phyloP scores from a whole-genome alignment of 371 early-diverging fungal genomes.

The Synchytrium microbalum region DNA sequence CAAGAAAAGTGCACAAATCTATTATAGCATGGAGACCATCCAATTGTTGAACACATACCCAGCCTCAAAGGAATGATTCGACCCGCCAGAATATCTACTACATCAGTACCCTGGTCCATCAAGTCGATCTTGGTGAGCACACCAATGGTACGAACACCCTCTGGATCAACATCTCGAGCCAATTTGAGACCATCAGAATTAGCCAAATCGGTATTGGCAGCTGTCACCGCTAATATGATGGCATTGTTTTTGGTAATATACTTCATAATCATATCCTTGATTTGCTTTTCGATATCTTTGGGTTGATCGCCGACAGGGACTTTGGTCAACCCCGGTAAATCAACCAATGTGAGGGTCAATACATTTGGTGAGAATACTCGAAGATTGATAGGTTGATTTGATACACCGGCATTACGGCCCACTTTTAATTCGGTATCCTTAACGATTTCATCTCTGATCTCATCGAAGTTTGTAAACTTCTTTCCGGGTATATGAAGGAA shows the following conservation, averaged over 20 bases:
- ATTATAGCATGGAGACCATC: neutral
- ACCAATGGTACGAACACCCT: slow-evolving; percentile 96
- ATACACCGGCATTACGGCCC: slow-evolving; percentile 68
- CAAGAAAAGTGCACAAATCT: slow-evolving; percentile 3
- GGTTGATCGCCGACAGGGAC: slow-evolving; percentile 98
- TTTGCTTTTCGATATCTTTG: slow-evolving; percentile 95
- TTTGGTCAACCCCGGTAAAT: slow-evolving; percentile 97
- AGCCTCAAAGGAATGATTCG: slow-evolving; percentile 90
- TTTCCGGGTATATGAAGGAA: slow-evolving; percentile 90
- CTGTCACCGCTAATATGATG: slow-evolving; percentile 96
- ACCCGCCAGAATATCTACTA: slow-evolving; percentile 96
- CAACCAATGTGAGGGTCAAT: slow-evolving; percentile 94
- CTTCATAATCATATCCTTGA: slow-evolving; percentile 92
- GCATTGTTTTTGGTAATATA: slow-evolving; percentile 92
- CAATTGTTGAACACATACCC: slow-evolving; percentile 36
- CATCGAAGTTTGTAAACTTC: slow-evolving; percentile 85
- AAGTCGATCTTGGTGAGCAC: slow-evolving; percentile 99
- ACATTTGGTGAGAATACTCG: slow-evolving; percentile 92
- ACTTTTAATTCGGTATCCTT: slow-evolving; percentile 89
- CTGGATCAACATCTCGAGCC: slow-evolving; percentile 96
- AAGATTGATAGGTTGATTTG: slow-evolving; percentile 91
- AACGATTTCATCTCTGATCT: slow-evolving; percentile 90
- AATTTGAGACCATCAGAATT: slow-evolving; percentile 97
- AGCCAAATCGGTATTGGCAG: slow-evolving; percentile 97
- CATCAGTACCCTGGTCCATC: slow-evolving; percentile 99